phyloP scores from a whole-genome alignment of 2,329 filamentous ascomycete genomes.

The Zasmidium angulare region DNA sequence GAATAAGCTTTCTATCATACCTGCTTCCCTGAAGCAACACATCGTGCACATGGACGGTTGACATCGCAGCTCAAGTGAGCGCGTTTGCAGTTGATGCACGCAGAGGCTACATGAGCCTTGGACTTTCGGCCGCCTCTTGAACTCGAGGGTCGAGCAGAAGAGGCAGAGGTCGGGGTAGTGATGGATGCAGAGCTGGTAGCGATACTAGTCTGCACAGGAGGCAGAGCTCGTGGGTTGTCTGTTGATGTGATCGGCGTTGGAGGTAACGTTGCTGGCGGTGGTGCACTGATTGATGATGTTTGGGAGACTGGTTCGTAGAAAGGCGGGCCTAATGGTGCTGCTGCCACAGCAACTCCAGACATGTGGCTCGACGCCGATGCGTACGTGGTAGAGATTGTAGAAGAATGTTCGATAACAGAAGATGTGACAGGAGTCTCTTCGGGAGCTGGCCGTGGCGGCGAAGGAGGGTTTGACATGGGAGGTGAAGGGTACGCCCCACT shows the following conservation, averaged over 20 bases:
- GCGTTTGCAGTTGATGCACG: slow-evolving; percentile 81
- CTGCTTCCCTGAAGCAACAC: slow-evolving; percentile 72
- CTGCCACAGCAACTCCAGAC: slow-evolving; percentile 18
- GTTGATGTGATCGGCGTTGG: slow-evolving; percentile 7
- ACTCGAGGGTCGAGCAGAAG: slow-evolving; percentile 8
- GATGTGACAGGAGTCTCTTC: slow-evolving; percentile 11
- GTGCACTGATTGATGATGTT: slow-evolving; percentile 3
- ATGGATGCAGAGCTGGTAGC: slow-evolving; percentile 22
- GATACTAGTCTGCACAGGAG: background rate
- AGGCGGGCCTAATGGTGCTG: slow-evolving; percentile 10
- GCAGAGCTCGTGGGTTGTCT: background rate
- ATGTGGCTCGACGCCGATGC: slow-evolving; percentile 13
- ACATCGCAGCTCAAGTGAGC: slow-evolving; percentile 70
- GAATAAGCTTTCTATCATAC: slow-evolving; percentile 37
- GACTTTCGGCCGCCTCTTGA: slow-evolving; percentile 29
- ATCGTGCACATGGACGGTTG: slow-evolving; percentile 75
- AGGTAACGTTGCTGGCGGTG: background rate
- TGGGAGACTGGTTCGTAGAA: slow-evolving; percentile 12
- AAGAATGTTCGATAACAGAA: background rate
- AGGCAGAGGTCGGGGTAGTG: background rate
- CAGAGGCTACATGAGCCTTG: slow-evolving; percentile 74
- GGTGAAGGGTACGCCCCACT: slow-evolving; percentile 45
- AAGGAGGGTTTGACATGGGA: slow-evolving; percentile 53
- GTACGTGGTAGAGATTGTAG: slow-evolving; percentile 4
- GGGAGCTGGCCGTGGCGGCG: slow-evolving; percentile 33